Evolutionary conservation across 495 filamentous ascomycete genomes (phyloP).

Genomic region (Trichoderma parareesei): DNA sequence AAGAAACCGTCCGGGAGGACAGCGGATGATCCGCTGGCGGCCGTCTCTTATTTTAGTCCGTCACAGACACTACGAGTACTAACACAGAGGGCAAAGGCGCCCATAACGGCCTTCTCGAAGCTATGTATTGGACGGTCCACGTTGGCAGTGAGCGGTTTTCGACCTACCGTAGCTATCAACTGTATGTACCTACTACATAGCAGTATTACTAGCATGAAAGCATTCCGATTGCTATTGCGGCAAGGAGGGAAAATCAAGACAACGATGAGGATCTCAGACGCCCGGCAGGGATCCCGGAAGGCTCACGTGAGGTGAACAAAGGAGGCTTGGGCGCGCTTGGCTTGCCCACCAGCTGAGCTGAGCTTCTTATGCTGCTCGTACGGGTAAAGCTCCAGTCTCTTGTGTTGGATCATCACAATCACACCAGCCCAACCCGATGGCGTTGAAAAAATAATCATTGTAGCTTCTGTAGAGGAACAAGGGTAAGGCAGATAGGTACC

Average conservation of each 20-base stretch:
- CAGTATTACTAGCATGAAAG: neutral
- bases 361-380: too few relatives aligned
- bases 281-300: neutral
- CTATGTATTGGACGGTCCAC: too few relatives aligned
- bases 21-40: constrained; percentile 9
- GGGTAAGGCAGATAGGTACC: too few relatives aligned
- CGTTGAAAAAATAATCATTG: too few relatives aligned
- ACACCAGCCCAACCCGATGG: too few relatives aligned
- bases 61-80: neutral
- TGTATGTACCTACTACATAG: neutral
- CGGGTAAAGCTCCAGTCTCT: too few relatives aligned
- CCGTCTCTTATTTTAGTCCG: constrained; percentile 7
- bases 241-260: neutral
- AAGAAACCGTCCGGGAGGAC: neutral
- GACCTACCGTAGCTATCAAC: neutral
- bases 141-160: neutral
- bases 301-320: neutral
- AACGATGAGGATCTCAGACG: too few relatives aligned
- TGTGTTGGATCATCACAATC: too few relatives aligned
- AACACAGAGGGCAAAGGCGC: neutral
- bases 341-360: too few relatives aligned
- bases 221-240: neutral
- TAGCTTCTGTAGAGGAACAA: too few relatives aligned
- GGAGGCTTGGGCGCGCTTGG: neutral
- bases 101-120: neutral